These are phyloP conservation scores for Radiomyces spectabilis DNA, from an alignment of 192 early-diverging fungal genomes.

Conservation along the genomic window DNA sequence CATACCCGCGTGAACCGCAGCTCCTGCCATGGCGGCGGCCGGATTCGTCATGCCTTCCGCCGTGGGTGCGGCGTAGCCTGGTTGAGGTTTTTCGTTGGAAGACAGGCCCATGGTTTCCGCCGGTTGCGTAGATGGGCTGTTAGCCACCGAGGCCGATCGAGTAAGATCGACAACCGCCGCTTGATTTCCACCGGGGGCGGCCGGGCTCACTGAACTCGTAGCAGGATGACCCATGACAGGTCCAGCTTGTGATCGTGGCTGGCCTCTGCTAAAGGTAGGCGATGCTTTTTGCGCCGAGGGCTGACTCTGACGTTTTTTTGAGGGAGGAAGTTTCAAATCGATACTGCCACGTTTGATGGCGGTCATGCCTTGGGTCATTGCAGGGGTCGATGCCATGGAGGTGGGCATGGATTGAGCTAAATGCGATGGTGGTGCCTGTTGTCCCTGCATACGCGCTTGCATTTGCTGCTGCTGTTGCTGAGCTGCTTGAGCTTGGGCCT, in stretches of 20 bases:
- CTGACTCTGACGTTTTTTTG: constrained; percentile 13
- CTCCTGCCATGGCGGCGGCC: background rate
- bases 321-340: constrained; percentile 22
- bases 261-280: background rate
- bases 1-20: constrained; percentile 5
- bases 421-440: background rate
- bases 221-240: no score
- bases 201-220: no score
- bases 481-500: background rate
- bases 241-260: no score
- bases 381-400: background rate
- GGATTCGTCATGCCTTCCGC: background rate
- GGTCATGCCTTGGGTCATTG: background rate
- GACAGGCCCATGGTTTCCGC: no score
- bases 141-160: background rate
- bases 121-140: background rate
- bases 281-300: background rate
- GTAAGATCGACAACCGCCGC: no score
- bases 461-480: constrained; percentile 16
- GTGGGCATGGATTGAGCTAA: background rate
- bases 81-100: background rate
- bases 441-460: constrained; percentile 1
- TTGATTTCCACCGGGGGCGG: background rate
- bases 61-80: background rate
- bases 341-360: constrained; percentile 21